These are phyloP conservation scores for Fusarium tuaranense DNA, from an alignment of 2,329 filamentous ascomycete genomes.

Conservation along the genomic window DNA sequence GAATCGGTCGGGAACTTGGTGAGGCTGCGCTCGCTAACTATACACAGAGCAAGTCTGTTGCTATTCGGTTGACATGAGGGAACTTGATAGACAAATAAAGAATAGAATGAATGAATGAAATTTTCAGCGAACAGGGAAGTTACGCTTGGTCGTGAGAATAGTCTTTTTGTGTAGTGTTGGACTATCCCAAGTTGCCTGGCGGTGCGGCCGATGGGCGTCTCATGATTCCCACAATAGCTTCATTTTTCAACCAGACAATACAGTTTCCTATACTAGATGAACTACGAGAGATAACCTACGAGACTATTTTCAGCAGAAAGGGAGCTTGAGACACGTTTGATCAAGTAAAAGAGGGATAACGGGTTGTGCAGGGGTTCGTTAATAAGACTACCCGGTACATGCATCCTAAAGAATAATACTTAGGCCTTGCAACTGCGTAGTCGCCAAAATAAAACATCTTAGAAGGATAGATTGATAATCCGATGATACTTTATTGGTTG, in stretches of 20 bases:
- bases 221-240: not conserved
- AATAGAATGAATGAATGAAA: not conserved
- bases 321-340: not conserved
- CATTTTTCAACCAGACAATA: not conserved
- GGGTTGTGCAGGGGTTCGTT: not conserved
- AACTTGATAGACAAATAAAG: not conserved
- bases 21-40: conserved; percentile 76
- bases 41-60: conserved; percentile 75
- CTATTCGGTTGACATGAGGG: not conserved
- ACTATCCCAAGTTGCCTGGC: not conserved
- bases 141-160: not conserved
- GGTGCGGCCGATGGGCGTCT: not conserved
- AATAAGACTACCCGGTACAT: not conserved
- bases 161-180: not conserved
- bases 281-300: not conserved
- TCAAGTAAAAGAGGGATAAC: not conserved
- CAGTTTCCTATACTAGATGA: not conserved
- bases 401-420: too few relatives aligned
- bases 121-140: too few relatives aligned
- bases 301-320: not conserved
- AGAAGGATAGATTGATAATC: not conserved
- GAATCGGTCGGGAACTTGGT: conserved; percentile 82
- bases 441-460: not conserved
- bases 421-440: not conserved
- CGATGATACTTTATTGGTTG: not conserved